A percentile compares a stretch with the other conserved stretches of the same genome.
Conservation (phyloP, 2,329 filamentous ascomycete species). For the Clonostachys chloroleuca region DNA sequence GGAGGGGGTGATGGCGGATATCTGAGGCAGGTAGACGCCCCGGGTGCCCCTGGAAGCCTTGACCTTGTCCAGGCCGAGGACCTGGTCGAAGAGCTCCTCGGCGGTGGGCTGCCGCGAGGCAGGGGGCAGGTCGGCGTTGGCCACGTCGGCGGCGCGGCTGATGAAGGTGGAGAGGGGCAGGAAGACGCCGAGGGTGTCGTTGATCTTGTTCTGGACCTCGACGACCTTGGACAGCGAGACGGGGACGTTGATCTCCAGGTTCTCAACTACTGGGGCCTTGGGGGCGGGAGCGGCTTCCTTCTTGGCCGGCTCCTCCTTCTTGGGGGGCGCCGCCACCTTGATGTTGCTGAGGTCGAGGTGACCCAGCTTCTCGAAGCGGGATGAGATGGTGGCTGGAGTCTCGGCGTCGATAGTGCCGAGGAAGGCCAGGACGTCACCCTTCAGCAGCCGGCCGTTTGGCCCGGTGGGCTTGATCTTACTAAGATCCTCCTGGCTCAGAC, state of each 20-base stretch:
- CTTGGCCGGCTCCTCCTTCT: constrained; percentile 34
- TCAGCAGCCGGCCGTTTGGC: constrained; percentile 82
- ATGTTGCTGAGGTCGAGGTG: constrained; percentile 96
- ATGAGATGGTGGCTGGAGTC: constrained; percentile 67
- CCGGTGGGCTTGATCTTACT: constrained; percentile 83
- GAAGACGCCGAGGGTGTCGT: constrained; percentile 72
- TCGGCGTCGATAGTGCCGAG: constrained; percentile 71
- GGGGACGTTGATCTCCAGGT: constrained; percentile 62
- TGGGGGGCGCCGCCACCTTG: constrained; percentile 58
- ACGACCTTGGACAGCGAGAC: constrained; percentile 77
- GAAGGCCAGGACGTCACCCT: constrained; percentile 92
- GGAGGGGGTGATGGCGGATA: constrained; percentile 51
- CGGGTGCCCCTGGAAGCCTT: constrained; percentile 45
- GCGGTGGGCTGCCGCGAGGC: constrained; percentile 57
- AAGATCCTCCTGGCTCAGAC: constrained; percentile 69
- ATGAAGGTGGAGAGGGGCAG: constrained; percentile 86
- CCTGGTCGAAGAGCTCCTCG: constrained; percentile 83
- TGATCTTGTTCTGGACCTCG: constrained; percentile 75
- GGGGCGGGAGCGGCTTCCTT: constrained; percentile 20
- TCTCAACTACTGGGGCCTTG: constrained; percentile 32
- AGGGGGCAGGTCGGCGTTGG: constrained; percentile 81
- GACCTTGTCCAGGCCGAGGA: constrained; percentile 64
- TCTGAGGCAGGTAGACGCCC: constrained; percentile 68
- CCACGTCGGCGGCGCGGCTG: constrained; percentile 75
- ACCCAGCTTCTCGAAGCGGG: constrained; percentile 67